Evolutionary conservation across 441 rosid species (phyloP), one percentile per base, ranked within the genome.

Genomic region (Corymbia citriodora): DNA sequence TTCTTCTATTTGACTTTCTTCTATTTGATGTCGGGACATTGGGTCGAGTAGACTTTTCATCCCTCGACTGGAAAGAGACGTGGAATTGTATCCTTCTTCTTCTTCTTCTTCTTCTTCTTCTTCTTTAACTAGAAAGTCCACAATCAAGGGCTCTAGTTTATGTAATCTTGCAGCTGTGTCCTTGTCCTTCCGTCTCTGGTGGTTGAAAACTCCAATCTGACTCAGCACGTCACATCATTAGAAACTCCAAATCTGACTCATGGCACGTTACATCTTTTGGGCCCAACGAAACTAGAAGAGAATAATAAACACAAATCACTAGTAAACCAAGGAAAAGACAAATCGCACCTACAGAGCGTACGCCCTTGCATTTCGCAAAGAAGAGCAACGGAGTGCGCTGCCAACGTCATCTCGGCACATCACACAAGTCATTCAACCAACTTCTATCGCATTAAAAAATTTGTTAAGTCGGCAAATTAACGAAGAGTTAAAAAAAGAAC

Each of bases 301-400:
- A 33, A 1, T 72, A 40, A 40, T 40, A 40, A 40, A 40, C 45
- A 40, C 2, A 74, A 21, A 74, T 74, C 3, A 21, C 50, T 21
- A 40, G 27, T 74, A 21, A 36, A 74, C 50, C 21, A 0, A 40
- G 29, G 6, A 19, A 72, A 72, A 36, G 7, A 27, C 0, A 72
- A 36, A 72, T 36, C 82, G 1, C 25, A 19, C 0, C 10, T 19
- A 3, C 6, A 18, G 8, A 2, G 5, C 7, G 0, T 4, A 6
- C 1, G 29, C 45, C 45, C 45, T 4, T 5, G 45, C 63, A 1
- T 59, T 59, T 29, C 0, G 27, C 63, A 59, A 23, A 2, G 29
- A 59, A 3, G n/a, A 25, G 65, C 45, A 40, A 40, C 6, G 45
- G 45, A 40, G 6, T 40, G 45, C 45, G 45, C 45, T 40, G 45